Base-by-base conservation (phyloP, 306 rosid genomes). In the Vicia sativa region DNA sequence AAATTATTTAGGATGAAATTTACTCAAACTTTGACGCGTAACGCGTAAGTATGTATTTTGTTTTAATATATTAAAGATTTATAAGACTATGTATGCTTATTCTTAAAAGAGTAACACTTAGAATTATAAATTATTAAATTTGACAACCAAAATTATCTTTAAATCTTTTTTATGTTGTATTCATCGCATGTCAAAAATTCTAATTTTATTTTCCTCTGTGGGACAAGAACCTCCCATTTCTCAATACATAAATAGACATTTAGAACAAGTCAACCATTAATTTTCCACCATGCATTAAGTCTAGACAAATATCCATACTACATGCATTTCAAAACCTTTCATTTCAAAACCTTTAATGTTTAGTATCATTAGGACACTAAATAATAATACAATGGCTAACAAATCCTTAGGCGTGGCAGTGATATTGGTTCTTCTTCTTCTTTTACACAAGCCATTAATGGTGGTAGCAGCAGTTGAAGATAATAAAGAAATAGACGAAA, bases 201-300 rank as follows among this genome's bases (percentile, higher is more conserved):
- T 3, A 3, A 25, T 25, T 25, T 25, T 21, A 21, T 25, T 25
- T 25, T 25, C 28, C 28, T 25, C 28, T 25, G 4, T 25, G 28
- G 28, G 28, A 3, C 28, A 25, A 25, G 28, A 25, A 0, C 38
- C 38, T 34, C 38, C 9, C 9, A 34, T 34, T 34, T 34, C 38
- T 6, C 38, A 34, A 34, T 34, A 34, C 9, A 34, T 34, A 34
- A 0, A 34, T 34, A 34, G 4, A 2, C 9, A 42, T 14, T 57
- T 3, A 7, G 75, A 78, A 62, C 12, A 38, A 63, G 76, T 73
- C 72, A 73, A 68, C 28, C 29, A 56, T 34, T 18, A 11, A 62
- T 53, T 73, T 42, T 13, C 38, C 26, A 78, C 75, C 71, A 25
- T 62, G 42, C 15, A 42, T 26, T 34, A 34, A 16, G 41, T 23